phyloP scores from a whole-genome alignment of 106 monocot species.

The Xerophyta viscosa region DNA sequence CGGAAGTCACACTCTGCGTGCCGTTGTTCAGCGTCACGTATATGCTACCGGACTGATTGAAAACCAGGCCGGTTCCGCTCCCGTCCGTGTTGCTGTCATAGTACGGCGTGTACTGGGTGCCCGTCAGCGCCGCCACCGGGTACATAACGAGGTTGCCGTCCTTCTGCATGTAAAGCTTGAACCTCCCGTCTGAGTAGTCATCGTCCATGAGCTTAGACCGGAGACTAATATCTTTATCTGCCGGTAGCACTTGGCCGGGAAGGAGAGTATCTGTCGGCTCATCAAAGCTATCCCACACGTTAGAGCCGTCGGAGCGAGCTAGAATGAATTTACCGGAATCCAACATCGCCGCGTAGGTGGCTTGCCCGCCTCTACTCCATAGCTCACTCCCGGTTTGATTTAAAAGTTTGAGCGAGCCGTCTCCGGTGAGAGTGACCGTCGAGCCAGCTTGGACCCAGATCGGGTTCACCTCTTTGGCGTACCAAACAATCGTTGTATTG shows the following conservation, averaged over 20 bases:
- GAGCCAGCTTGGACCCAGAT: neutral
- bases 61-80: neutral
- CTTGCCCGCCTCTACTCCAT: slow-evolving; percentile 6
- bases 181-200: neutral
- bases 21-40: neutral
- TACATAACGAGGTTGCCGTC: slow-evolving; percentile 2
- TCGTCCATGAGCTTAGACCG: neutral
- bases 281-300: slow-evolving; percentile 11
- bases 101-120: neutral
- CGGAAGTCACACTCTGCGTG: neutral
- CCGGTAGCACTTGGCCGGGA: neutral
- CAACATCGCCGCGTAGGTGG: slow-evolving; percentile 15
- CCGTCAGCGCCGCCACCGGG: neutral
- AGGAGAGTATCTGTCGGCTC: neutral
- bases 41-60: neutral
- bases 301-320: neutral
- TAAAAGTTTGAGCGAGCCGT: slow-evolving; percentile 9
- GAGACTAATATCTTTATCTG: neutral
- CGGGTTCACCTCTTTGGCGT: slow-evolving; percentile 5
- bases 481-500: slow-evolving; percentile 32
- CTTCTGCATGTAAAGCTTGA: neutral
- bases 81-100: neutral
- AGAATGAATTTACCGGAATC: slow-evolving; percentile 41
- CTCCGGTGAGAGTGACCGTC: neutral
- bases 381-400: slow-evolving; percentile 1